Conservation (phyloP, 2,329 filamentous ascomycete genomes). For the Juglanconis juglandina region DNA sequence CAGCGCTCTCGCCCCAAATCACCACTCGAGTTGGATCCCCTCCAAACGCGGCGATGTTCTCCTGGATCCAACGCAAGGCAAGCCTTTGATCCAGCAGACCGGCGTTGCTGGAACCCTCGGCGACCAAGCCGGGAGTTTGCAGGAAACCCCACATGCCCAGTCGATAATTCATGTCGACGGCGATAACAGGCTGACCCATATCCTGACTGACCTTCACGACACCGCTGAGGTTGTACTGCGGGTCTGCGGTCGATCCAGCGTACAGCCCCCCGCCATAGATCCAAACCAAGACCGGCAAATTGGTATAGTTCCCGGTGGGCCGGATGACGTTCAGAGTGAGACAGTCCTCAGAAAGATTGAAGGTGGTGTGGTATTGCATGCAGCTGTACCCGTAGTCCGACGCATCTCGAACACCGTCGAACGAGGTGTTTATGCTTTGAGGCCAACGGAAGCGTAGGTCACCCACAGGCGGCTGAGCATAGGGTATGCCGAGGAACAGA, state of each 20-base stretch:
- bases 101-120: constrained; percentile 43
- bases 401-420: constrained; percentile 35
- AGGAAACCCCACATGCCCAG: constrained; percentile 53
- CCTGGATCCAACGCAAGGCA: constrained; percentile 48
- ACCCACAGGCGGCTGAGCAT: constrained; percentile 36
- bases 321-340: constrained; percentile 41
- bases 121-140: constrained; percentile 40
- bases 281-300: constrained; percentile 48
- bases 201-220: constrained; percentile 53
- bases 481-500: constrained; percentile 38
- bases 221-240: constrained; percentile 62
- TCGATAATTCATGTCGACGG: constrained; percentile 52
- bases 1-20: constrained; percentile 47
- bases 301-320: constrained; percentile 31
- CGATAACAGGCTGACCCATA: constrained; percentile 51
- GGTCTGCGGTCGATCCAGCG: constrained; percentile 47
- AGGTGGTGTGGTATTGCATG: constrained; percentile 41
- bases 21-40: constrained; percentile 44
- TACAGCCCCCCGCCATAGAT: constrained; percentile 57
- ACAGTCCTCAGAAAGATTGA: constrained; percentile 48
- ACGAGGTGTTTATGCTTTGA: constrained; percentile 35
- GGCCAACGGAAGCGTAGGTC: constrained; percentile 35
- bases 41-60: constrained; percentile 51
- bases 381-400: constrained; percentile 43
- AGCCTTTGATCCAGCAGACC: constrained; percentile 49